Evolutionary conservation across 495 filamentous ascomycete genomes (phyloP), one percentile per base, ranked within the genome.

Genomic region (Penicillium crystallinum): DNA sequence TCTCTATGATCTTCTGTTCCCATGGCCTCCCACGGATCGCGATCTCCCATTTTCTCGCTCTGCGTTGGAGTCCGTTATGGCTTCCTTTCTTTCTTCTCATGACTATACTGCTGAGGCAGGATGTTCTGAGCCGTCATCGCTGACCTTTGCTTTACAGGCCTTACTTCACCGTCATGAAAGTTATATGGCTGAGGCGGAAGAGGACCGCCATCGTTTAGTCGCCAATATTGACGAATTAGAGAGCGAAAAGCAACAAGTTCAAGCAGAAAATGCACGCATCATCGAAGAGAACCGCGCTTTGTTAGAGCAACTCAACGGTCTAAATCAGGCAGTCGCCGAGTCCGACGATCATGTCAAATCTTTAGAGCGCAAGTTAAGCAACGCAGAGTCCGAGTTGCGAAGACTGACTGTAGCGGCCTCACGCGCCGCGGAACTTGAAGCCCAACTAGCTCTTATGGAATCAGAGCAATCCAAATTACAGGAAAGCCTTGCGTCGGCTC

Each of bases 111-210:
- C 57, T 19, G 46, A 56, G 37, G 56, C 48, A 47, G 39, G 45
- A 34, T 56, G 44, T 59, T 53, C 54, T 19, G 54, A 57, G 58
- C 63, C 61, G 6, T 74, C 70, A 40, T 79, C 78, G 72, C 84
- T 90, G 70, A 90, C 81, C 15, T 88, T 87, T 72, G 68, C 83
- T 35, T 70, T 90, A 46, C 85, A 97, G 92, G 89, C 91, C 30
- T 75, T 98, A 33, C 81, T 98, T 15, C 82, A 86, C 44, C 88
- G 91, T 50, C 91, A 97, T 79, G 92, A 97, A 72, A 81, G 84
- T 34, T 96, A 95, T 67, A 89, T 96, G 77, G 85, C 83, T 17
- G 89, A 96, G 63, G 87, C 90, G 45, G 90, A 95, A 75, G 79
- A 83, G 46, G 89, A 96, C 61, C 84, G 93, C 14, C 67, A 70